These are phyloP conservation scores for Penicillium sp. DNA, from an alignment of 2,329 filamentous ascomycete species.

Conservation along the genomic window DNA sequence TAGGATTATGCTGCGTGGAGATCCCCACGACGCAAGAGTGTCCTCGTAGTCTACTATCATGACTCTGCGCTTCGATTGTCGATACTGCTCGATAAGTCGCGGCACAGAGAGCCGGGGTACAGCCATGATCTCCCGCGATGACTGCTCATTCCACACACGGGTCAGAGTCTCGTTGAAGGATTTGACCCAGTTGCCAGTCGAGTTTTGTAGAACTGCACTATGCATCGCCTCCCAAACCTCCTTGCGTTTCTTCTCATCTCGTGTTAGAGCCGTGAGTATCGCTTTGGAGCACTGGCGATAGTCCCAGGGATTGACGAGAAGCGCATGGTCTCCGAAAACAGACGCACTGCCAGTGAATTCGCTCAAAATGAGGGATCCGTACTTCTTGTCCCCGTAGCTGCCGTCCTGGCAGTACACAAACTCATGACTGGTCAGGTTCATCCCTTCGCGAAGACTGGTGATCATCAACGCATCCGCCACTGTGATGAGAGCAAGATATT, in stretches of 20 bases:
- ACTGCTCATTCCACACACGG: slow-evolving; percentile 78
- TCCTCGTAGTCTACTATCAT: slow-evolving; percentile 95
- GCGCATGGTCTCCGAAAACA: slow-evolving; percentile 74
- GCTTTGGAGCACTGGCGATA: slow-evolving; percentile 84
- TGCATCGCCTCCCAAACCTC: slow-evolving; percentile 72
- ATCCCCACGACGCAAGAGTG: slow-evolving; percentile 83
- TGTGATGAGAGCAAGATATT: slow-evolving; percentile 87
- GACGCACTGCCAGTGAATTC: slow-evolving; percentile 93
- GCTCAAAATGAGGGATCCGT: slow-evolving; percentile 85
- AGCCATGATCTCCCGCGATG: slow-evolving; percentile 77
- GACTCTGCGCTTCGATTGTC: slow-evolving; percentile 64
- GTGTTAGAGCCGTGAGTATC: slow-evolving; percentile 78
- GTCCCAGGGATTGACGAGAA: slow-evolving; percentile 94
- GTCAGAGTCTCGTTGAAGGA: slow-evolving; percentile 70
- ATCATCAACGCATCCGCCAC: slow-evolving; percentile 92
- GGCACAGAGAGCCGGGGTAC: slow-evolving; percentile 78
- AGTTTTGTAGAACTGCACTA: slow-evolving; percentile 72
- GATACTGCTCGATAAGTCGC: slow-evolving; percentile 65
- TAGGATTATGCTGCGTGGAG: slow-evolving; percentile 78
- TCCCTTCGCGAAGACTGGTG: slow-evolving; percentile 90
- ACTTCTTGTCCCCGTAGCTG: slow-evolving; percentile 67
- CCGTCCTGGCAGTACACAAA: slow-evolving; percentile 93
- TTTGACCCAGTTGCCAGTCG: slow-evolving; percentile 82
- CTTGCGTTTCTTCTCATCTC: slow-evolving; percentile 71
- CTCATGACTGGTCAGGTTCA: slow-evolving; percentile 95